These are phyloP conservation scores for Cercospora sojina DNA, from an alignment of 2,329 filamentous ascomycete genomes.

Conservation along the genomic window DNA sequence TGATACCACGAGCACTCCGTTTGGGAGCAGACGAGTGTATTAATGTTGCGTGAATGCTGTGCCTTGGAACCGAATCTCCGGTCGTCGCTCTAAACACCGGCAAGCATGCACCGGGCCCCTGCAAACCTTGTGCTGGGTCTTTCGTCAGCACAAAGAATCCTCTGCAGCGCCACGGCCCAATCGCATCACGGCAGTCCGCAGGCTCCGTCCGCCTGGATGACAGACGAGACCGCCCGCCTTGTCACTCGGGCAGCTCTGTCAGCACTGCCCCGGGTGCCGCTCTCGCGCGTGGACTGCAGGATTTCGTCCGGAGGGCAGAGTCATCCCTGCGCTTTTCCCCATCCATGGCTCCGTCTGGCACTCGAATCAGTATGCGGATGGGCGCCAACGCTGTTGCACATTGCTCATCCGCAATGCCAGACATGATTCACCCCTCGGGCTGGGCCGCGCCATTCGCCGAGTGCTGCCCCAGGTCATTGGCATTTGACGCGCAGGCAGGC, in stretches of 20 bases:
- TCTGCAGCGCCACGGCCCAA: constrained; percentile 18
- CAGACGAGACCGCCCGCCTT: constrained; percentile 11
- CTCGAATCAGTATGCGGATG: not conserved
- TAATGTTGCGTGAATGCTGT: constrained; percentile 15
- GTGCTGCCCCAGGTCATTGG: constrained; percentile 8
- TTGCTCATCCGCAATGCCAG: constrained; percentile 15
- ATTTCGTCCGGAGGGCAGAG: constrained; percentile 9
- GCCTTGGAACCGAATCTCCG: constrained; percentile 19
- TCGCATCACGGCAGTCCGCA: constrained; percentile 16
- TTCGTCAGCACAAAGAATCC: constrained; percentile 16
- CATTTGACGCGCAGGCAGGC: not conserved
- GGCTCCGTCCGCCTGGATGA: constrained; percentile 16
- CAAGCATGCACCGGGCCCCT: constrained; percentile 4
- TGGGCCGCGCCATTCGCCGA: constrained; percentile 12
- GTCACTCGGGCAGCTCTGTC: constrained; percentile 12
- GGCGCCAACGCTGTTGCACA: not conserved
- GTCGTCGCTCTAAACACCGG: constrained; percentile 10
- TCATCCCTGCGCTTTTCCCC: constrained; percentile 1
- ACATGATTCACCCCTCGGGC: constrained; percentile 8
- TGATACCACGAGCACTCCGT: constrained; percentile 10
- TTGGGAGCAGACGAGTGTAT: constrained; percentile 11
- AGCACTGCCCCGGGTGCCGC: constrained; percentile 9
- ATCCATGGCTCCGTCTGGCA: constrained; percentile 1
- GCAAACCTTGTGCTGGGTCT: constrained; percentile 9
- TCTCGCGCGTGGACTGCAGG: not conserved